Conservation (phyloP, 2,329 filamentous ascomycete genomes). For the Akanthomyces muscarius region DNA sequence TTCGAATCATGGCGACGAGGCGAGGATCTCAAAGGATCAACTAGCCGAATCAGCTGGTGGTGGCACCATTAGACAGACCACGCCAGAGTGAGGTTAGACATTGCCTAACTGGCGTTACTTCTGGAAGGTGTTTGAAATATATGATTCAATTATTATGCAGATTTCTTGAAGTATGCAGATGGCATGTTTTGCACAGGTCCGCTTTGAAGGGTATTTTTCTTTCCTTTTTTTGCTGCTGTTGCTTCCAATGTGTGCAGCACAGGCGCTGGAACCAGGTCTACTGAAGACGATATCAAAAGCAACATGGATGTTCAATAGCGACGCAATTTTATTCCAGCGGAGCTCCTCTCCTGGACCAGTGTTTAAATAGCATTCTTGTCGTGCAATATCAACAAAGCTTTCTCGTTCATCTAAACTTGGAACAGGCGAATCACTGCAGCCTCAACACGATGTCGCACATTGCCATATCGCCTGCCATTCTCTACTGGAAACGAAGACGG, state of each 20-base stretch:
- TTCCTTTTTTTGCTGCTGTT: background rate
- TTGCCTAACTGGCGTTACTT: background rate
- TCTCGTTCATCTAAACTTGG: too few species aligned
- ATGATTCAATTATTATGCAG: background rate
- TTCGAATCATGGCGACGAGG: background rate
- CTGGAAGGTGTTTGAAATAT: background rate
- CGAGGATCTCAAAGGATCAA: background rate
- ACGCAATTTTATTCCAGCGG: too few species aligned
- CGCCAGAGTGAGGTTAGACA: background rate
- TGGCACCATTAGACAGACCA: background rate
- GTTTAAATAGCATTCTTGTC: too few species aligned
- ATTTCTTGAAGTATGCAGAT: background rate
- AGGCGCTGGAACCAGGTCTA: too few species aligned
- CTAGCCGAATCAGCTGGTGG: conserved; percentile 1
- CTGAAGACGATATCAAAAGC: too few species aligned
- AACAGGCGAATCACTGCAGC: too few species aligned
- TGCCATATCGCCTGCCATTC: conserved; percentile 35
- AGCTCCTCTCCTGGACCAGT: too few species aligned
- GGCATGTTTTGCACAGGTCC: too few species aligned
- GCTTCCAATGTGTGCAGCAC: background rate
- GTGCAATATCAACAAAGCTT: too few species aligned
- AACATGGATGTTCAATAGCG: too few species aligned
- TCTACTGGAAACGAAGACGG: conserved; percentile 41
- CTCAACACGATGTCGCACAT: background rate
- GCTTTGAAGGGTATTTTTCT: background rate